Evolutionary conservation across 75 land plant species (phyloP), one percentile per base, ranked within the genome.

Genomic region (Picea sitchensis): DNA sequence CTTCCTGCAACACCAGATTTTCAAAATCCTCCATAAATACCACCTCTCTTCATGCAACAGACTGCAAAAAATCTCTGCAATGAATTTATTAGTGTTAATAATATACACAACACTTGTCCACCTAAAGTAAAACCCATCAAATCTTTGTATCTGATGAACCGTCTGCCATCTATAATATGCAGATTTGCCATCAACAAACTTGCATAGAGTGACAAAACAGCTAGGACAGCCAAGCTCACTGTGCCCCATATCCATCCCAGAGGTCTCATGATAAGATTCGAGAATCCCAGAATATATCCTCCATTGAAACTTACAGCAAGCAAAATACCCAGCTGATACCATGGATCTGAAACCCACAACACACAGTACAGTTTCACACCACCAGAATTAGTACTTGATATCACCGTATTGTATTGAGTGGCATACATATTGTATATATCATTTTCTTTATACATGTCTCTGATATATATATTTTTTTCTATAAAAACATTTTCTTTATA

Each of bases 101-200:
- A 15, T 5, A 5, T 14, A 30, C 36, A 13, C 14, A 7, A 3
- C 15, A 34, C 17, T 34, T 17, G 82, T 72, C 31, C 58, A 88
- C 92, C 92, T 58, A 79, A 91, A 44, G 83, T 58, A 69, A 68
- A 81, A 2, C 91, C 92, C 77, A 87, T 82, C 18, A 91, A 76
- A 80, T 91, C 92, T 65, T 88, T 82, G 81, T 88, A 91, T 76
- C 92, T 77, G 68, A 91, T 89, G 76, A 83, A 84, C 23, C 91
- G 78, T 44, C 75, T 85, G 73, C 88, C 92, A 54, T 83, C 87
- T 51, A 87, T 81, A 21, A 81, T 67, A 61, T 91, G 90, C 21
- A 88, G 82, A 8, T 76, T 82, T 21, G 88, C 90, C 57, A 91
- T 21, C 36, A 91, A 82, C 73, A 81, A 84, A 80, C 84, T 91